Conservation (phyloP, 1,284 basidiomycete species). For the Ceraceosorus bombacis region DNA sequence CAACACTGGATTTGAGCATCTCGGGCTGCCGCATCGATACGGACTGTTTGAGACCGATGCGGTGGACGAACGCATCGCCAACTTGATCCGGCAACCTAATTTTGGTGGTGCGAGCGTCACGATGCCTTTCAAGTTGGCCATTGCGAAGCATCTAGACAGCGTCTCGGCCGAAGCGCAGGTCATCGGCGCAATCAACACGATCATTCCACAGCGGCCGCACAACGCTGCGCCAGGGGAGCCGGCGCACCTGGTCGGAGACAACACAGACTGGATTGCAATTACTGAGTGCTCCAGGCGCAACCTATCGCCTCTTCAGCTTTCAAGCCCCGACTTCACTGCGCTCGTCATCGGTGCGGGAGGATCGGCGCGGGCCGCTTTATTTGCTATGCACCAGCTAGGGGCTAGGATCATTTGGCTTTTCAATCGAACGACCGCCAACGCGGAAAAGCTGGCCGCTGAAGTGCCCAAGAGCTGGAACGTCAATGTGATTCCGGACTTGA, state of each 20-base stretch:
- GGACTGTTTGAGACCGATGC: constrained; percentile 67
- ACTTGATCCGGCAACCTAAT: constrained; percentile 59
- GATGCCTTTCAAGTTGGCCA: constrained; percentile 39
- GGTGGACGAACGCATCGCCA: constrained; percentile 59
- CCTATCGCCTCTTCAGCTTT: constrained; percentile 22
- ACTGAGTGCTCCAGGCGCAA: constrained; percentile 18
- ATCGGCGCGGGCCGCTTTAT: constrained; percentile 43
- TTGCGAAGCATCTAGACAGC: constrained; percentile 37
- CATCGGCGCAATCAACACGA: constrained; percentile 46
- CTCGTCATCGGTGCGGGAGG: constrained; percentile 47
- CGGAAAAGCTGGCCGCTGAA: constrained; percentile 24
- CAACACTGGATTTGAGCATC: constrained; percentile 72
- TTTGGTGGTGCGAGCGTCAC: constrained; percentile 96
- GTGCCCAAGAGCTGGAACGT: constrained; percentile 43
- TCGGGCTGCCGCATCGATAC: constrained; percentile 64
- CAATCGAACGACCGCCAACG: constrained; percentile 43
- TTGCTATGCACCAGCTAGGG: constrained; percentile 41
- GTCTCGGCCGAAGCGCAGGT: constrained; percentile 36
- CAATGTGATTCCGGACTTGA: constrained; percentile 23
- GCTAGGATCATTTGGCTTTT: constrained; percentile 36
- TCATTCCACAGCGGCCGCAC: constrained; percentile 8
- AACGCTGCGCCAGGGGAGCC: not conserved
- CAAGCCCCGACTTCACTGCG: constrained; percentile 21
- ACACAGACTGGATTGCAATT: constrained; percentile 48
- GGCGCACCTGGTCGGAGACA: constrained; percentile 33